Evolutionary conservation across 2,329 filamentous ascomycete genomes (phyloP).

Genomic region (Botrytis fabae): DNA sequence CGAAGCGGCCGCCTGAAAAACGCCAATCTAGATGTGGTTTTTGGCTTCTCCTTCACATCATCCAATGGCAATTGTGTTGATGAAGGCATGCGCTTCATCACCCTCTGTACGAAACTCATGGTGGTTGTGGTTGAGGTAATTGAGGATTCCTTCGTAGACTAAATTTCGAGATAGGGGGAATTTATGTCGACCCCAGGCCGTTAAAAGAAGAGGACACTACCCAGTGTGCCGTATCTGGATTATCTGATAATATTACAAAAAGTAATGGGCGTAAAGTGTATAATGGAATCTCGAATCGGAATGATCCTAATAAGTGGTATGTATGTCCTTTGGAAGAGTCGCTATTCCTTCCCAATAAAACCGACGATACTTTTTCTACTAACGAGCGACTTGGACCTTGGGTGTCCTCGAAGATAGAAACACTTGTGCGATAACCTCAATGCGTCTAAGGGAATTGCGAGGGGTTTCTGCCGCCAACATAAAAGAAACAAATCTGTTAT

Average conservation of each 20-base stretch:
- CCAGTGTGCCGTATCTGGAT: conserved; percentile 18
- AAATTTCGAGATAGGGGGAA: conserved; percentile 36
- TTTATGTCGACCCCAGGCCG: conserved; percentile 26
- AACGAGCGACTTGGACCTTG: conserved; percentile 40
- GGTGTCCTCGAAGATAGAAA: conserved; percentile 36
- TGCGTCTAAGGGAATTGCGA: conserved; percentile 29
- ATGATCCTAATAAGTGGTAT: neutral
- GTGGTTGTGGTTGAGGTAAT: conserved; percentile 23
- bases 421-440: conserved; percentile 33
- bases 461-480: conserved; percentile 29
- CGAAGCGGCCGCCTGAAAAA: conserved; percentile 87
- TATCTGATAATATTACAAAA: conserved; percentile 13
- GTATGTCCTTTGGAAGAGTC: conserved; percentile 9
- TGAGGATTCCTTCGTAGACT: conserved; percentile 27
- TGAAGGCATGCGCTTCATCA: conserved; percentile 52
- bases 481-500: conserved; percentile 22
- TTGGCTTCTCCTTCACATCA: conserved; percentile 49
- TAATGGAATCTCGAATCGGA: conserved; percentile 1
- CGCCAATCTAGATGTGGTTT: conserved; percentile 56
- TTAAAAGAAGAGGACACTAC: conserved; percentile 23
- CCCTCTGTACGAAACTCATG: conserved; percentile 56
- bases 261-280: neutral
- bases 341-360: conserved; percentile 15
- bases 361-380: conserved; percentile 11
- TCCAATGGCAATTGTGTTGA: conserved; percentile 46